Evolutionary conservation across 2,329 filamentous ascomycete species (phyloP), one percentile per base, ranked within the genome.

Genomic region (Ophiostoma pallidulum): DNA sequence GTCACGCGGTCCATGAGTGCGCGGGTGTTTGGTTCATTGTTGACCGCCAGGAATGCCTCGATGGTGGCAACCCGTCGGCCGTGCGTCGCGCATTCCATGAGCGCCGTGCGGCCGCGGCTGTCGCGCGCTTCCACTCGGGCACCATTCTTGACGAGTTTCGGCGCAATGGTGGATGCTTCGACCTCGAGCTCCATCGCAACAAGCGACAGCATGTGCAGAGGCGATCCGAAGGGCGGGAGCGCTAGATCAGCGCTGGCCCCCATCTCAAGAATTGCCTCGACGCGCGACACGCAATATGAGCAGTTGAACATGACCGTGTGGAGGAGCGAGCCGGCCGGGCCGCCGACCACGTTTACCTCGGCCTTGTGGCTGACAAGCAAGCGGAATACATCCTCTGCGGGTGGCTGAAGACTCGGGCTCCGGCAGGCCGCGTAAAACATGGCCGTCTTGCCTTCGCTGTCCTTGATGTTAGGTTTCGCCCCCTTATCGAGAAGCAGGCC

Each of bases 1-100:
- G 37, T 29, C 12, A 50, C 41, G 6, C 45, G 44, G n/a, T 50
- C 47, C 33, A 52, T 45, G 8, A 55, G 47, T 9, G 52, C 41
- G n/a, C n/a, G n/a, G n/a, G n/a, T n/a, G n/a, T n/a, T n/a, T n/a
- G n/a, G n/a, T n/a, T n/a, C n/a, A n/a, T n/a, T n/a, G n/a, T n/a
- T n/a, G n/a, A n/a, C n/a, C n/a, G n/a, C n/a, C n/a, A n/a, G n/a
- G n/a, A n/a, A n/a, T n/a, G n/a, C n/a, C n/a, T n/a, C 19, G 22
- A 29, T 31, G 8, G 14, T 16, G 13, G 29, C 29, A 3, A 13
- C 19, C 3, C 29, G n/a, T n/a, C n/a, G 37, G n/a, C 8, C 5
- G 28, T 45, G 31, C 24, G 37, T 29, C 12, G 48, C 41, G 6
- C 45, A 44, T 12, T 50, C 47, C 33, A 52, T 45, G 8, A 55